Evolutionary conservation across 768 basidiomycete genomes (phyloP), one percentile per base, ranked within the genome.

Genomic region (Kwoniella newhampshirensis): DNA sequence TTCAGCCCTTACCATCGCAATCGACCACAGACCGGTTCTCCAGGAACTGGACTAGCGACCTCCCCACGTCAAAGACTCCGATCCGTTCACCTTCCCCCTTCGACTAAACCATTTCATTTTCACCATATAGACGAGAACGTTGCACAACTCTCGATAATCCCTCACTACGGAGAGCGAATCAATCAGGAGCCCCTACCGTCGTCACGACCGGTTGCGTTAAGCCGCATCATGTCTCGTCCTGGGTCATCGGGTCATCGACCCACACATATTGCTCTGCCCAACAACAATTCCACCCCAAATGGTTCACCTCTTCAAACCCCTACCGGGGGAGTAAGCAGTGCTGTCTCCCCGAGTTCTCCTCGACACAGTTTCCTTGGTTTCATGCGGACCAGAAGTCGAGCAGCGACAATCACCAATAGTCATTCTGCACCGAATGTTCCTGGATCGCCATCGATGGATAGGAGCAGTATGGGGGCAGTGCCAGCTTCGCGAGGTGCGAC

Each of bases 331-430:
- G 36, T 44, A 25, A 41, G 25, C 18, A 18, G 43, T 5, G 55
- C 36, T 15, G 63, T 51, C 9, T 68, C 66, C 4, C 72, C 74
- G 11, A 69, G 65, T 13, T 73, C 70, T 1, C 75, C 75, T 0
- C 49, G 75, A 39, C 61, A 52, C n/a, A 63, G 62, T 18, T 76
- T 76, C 44, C 48, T 76, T 12, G 63, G 57, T 39, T 76, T 76
- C 47, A 76, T 76, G 60, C 51, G 75, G 32, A 68, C 59, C 7
- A 41, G 75, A 23, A 55, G 63, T 4, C 54, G 75, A 23, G 68
- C 72, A 12, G 66, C 67, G 2, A 76, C 75, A 26, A 48, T 74
- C 30, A 64, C 59, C 26, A 36, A 54, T 20, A 27, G 32, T 32
- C 32, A 32, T 6, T 32, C 32, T 6, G 6, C 32, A 13, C 41